These are phyloP conservation scores for Lactuca saligna DNA, from an alignment of 129 eudicot genomes.

Conservation along the genomic window DNA sequence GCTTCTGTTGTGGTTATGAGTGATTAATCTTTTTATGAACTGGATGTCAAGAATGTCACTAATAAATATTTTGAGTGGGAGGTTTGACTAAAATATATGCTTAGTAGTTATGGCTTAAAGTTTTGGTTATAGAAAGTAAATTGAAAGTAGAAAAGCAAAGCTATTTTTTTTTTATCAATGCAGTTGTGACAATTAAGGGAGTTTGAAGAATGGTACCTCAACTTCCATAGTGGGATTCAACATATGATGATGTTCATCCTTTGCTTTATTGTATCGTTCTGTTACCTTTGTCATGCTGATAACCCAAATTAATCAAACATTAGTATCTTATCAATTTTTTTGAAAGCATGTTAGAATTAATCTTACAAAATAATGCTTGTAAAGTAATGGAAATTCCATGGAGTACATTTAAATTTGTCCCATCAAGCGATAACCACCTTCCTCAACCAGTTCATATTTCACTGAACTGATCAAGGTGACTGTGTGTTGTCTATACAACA, in stretches of 20 bases:
- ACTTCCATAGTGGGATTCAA: constrained; percentile 34
- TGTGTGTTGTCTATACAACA: too few relatives aligned
- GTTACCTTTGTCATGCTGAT: constrained; percentile 38
- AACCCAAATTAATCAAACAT: not conserved
- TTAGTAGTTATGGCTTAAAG: not conserved
- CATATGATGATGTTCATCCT: constrained; percentile 31
- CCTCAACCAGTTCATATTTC: too few relatives aligned
- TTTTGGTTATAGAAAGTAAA: not conserved
- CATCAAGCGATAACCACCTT: too few relatives aligned
- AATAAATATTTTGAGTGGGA: too few relatives aligned
- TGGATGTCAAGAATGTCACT: too few relatives aligned
- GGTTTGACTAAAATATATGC: too few relatives aligned
- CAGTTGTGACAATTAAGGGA: not conserved
- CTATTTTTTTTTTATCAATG: not conserved
- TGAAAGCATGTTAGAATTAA: not conserved
- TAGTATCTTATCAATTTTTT: not conserved
- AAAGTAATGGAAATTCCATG: not conserved
- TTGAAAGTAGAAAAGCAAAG: not conserved
- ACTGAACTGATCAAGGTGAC: too few relatives aligned
- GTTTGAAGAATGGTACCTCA: constrained; percentile 25
- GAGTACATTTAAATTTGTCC: too few relatives aligned
- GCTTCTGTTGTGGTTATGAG: too few relatives aligned
- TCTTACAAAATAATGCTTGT: not conserved
- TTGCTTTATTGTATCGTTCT: constrained; percentile 35
- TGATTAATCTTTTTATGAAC: too few relatives aligned